Conservation (phyloP, 768 basidiomycete genomes). For the Termitomyces sp. region DNA sequence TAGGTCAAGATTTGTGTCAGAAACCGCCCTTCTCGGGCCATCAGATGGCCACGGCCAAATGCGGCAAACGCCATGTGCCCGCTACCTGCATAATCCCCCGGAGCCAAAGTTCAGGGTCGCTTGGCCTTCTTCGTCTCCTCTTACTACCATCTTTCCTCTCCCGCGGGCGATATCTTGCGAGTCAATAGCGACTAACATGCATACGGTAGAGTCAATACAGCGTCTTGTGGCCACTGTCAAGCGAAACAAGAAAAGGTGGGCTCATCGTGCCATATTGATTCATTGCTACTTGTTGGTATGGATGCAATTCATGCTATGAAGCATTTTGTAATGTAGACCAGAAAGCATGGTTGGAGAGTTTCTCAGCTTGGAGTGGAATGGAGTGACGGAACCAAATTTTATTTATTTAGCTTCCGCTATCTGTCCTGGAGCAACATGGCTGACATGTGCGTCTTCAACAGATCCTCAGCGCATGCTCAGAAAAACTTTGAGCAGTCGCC, state of each 20-base stretch:
- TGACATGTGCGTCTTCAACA: background rate
- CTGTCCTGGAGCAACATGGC: background rate
- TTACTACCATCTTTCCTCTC: background rate
- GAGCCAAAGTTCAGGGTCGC: background rate
- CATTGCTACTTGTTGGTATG: background rate
- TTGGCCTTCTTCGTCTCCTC: background rate
- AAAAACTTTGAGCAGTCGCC: background rate
- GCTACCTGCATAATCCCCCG: background rate
- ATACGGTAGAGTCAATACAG: background rate
- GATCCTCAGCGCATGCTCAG: background rate
- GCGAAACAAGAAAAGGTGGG: background rate
- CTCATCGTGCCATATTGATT: background rate
- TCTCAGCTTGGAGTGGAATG: background rate
- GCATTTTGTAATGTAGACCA: background rate
- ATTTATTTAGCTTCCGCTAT: background rate
- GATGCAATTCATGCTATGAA: background rate
- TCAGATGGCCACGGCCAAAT: background rate
- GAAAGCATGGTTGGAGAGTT: background rate
- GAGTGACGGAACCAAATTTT: background rate
- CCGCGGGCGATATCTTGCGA: background rate
- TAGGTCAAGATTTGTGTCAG: background rate
- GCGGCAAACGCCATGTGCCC: background rate
- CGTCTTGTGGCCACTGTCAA: background rate
- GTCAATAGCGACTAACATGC: background rate
- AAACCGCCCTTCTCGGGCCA: conserved; percentile 4